phyloP scores from a whole-genome alignment of 208 protist species.

The Endotrypanum monterogeii region DNA sequence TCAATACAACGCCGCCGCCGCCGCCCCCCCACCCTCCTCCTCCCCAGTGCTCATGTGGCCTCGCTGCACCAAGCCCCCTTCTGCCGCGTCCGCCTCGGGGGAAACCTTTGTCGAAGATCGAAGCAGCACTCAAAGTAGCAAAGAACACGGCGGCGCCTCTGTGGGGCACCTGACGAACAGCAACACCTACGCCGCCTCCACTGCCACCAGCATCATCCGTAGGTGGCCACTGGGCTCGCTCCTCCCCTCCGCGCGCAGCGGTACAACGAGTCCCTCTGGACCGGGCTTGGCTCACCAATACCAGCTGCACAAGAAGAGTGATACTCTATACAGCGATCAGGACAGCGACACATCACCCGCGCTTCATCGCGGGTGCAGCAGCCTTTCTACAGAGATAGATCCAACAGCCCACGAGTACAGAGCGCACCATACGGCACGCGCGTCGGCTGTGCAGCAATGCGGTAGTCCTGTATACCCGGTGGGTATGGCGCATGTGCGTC shows the following conservation, averaged over 20 bases:
- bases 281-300: constrained; percentile 3
- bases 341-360: background rate
- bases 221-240: constrained; percentile 12
- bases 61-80: background rate
- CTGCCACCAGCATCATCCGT: background rate
- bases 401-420: background rate
- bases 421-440: background rate
- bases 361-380: background rate
- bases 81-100: background rate
- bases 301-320: constrained; percentile 26
- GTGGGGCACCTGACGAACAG: background rate
- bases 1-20: background rate
- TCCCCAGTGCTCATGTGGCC: constrained; percentile 1
- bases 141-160: background rate
- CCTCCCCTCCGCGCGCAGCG: background rate
- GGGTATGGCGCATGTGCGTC: constrained; percentile 17
- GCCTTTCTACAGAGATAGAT: background rate
- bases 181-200: background rate
- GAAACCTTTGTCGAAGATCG: background rate
- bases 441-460: background rate
- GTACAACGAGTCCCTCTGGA: background rate
- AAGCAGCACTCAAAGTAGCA: background rate
- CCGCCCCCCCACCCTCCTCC: background rate
- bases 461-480: background rate
- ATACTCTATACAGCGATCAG: constrained; percentile 9